A percentile compares a stretch with the other conserved stretches of the same genome.
Conservation (phyloP, 1,139 yeast species). For the Saccharomycopsis crataegensis region DNA sequence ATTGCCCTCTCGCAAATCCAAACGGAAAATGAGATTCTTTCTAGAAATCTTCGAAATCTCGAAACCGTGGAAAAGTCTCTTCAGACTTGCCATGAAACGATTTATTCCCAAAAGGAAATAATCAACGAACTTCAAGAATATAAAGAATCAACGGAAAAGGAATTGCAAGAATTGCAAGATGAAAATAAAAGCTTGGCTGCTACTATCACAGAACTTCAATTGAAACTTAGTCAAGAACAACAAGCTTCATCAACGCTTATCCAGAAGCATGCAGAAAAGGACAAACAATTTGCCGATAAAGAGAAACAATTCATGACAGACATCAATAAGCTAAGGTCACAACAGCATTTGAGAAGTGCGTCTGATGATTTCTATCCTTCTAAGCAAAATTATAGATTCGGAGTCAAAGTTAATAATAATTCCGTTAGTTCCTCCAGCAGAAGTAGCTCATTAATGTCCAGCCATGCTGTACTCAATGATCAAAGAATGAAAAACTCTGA, state of each 20-base stretch:
- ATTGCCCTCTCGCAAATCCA: not conserved
- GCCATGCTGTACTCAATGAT: not conserved
- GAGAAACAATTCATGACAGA: slow-evolving; percentile 6
- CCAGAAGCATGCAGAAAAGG: slow-evolving; percentile 6
- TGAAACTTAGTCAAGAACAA: slow-evolving; percentile 6
- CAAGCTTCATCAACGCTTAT: not conserved
- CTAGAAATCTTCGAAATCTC: not conserved
- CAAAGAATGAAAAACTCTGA: not conserved
- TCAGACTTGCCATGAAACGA: not conserved
- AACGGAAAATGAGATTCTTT: not conserved
- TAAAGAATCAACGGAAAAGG: not conserved
- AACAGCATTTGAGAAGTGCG: not conserved
- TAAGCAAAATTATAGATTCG: slow-evolving; percentile 6
- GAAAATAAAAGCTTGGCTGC: not conserved
- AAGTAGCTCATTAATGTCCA: slow-evolving; percentile 11
- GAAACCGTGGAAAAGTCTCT: slow-evolving; percentile 3
- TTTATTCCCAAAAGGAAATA: not conserved
- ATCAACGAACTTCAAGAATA: not conserved
- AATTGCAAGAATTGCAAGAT: not conserved
- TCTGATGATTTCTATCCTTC: slow-evolving; percentile 2
- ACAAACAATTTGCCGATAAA: not conserved
- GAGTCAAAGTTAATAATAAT: not conserved
- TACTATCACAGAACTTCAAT: not conserved
- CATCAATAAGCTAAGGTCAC: not conserved
- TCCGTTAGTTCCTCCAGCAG: slow-evolving; percentile 8